These are phyloP conservation scores for Suhomyces sp. DNA, from an alignment of 805 yeast species.

Conservation along the genomic window DNA sequence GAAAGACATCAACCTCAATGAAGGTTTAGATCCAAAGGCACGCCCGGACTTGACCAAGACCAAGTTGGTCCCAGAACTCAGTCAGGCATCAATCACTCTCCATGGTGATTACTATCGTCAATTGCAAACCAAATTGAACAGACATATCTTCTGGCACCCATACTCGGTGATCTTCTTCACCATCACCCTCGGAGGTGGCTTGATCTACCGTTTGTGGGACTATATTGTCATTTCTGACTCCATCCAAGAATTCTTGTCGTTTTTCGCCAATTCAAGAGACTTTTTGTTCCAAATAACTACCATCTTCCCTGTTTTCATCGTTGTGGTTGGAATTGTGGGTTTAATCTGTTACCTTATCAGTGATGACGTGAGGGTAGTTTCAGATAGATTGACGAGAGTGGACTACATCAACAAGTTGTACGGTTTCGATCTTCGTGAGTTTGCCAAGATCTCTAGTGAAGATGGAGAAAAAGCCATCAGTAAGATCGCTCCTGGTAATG, in stretches of 20 bases:
- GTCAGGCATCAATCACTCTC: conserved; percentile 60
- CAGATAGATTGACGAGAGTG: conserved; percentile 26
- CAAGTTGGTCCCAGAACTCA: conserved; percentile 52
- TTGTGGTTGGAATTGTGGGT: conserved; percentile 35
- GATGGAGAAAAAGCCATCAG: conserved; percentile 15
- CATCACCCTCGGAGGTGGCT: conserved; percentile 17
- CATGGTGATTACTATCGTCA: conserved; percentile 60
- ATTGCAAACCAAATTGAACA: conserved; percentile 48
- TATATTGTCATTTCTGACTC: conserved; percentile 31
- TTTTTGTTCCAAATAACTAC: conserved; percentile 25
- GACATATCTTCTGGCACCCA: conserved; percentile 47
- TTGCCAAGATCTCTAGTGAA: conserved; percentile 33
- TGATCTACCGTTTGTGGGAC: conserved; percentile 27
- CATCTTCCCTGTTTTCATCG: conserved; percentile 40
- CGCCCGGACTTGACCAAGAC: conserved; percentile 54
- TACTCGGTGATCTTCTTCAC: conserved; percentile 27
- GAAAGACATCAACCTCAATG: conserved; percentile 49
- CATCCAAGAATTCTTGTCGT: conserved; percentile 26
- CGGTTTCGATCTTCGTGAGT: conserved; percentile 52
- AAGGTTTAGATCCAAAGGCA: conserved; percentile 53
- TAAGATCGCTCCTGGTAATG: conserved; percentile 13
- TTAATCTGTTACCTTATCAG: conserved; percentile 44
- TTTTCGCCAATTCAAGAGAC: conserved; percentile 23
- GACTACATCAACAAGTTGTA: conserved; percentile 36
- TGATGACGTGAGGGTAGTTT: conserved; percentile 44